phyloP scores from a whole-genome alignment of 1,284 basidiomycete species.

The Meira miltonrushii region DNA sequence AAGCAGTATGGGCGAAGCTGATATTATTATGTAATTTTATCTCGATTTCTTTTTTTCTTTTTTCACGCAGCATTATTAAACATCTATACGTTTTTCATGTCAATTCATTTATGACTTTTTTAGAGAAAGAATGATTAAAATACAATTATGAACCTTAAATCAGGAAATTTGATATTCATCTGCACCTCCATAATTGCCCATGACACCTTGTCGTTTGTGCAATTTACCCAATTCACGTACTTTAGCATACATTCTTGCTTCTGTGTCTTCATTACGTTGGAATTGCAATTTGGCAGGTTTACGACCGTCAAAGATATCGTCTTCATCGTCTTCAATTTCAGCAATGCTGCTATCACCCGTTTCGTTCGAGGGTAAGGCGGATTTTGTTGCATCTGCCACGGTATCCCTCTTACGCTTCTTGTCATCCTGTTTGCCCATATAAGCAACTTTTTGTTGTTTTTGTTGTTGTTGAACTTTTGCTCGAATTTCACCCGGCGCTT shows the following conservation, averaged over 20 bases:
- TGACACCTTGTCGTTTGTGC: conserved; percentile 71
- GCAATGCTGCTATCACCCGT: background rate
- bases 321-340: conserved; percentile 10
- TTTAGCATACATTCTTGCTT: conserved; percentile 78
- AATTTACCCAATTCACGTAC: conserved; percentile 78
- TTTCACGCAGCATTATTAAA: background rate
- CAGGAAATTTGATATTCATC: conserved; percentile 47
- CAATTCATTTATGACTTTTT: background rate
- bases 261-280: conserved; percentile 59
- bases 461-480: conserved; percentile 53
- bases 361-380: background rate
- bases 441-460: conserved; percentile 78
- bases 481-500: conserved; percentile 62
- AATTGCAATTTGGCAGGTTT: conserved; percentile 10
- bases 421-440: conserved; percentile 73
- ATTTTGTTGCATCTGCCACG: background rate
- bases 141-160: too few species aligned
- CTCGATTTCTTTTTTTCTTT: background rate
- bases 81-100: background rate
- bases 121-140: too few species aligned
- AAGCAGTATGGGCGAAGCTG: conserved; percentile 8
- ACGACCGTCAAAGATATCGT: conserved; percentile 15
- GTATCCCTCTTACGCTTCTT: conserved; percentile 60
- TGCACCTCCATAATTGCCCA: conserved; percentile 65
- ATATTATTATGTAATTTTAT: background rate